These are phyloP conservation scores for Blastobotrys raffinosifermentans DNA, from an alignment of 1,139 yeast genomes.

Conservation along the genomic window DNA sequence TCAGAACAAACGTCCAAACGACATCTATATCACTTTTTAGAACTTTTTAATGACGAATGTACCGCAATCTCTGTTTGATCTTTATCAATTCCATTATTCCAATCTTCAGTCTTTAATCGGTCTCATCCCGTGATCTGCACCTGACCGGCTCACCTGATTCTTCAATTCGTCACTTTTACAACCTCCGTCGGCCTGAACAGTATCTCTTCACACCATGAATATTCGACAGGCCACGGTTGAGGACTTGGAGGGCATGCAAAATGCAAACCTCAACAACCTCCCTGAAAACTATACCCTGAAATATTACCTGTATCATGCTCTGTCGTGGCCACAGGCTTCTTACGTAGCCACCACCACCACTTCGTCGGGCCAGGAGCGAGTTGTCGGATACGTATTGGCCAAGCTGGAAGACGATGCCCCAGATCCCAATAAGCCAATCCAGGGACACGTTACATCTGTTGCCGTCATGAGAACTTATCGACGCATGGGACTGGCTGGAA, in stretches of 20 bases:
- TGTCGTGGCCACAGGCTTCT: conserved; percentile 97
- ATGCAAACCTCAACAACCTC: conserved; percentile 84
- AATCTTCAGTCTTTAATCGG: too few relatives aligned
- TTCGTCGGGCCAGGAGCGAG: conserved; percentile 50
- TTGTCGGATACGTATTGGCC: conserved; percentile 91
- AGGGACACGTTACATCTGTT: conserved; percentile 90
- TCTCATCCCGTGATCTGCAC: too few relatives aligned
- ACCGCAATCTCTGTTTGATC: too few relatives aligned
- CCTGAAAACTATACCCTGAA: conserved; percentile 94
- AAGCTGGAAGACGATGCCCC: conserved; percentile 76
- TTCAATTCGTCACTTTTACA: too few relatives aligned
- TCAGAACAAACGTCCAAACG: too few relatives aligned
- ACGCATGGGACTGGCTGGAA: conserved; percentile 92
- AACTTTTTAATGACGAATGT: too few relatives aligned
- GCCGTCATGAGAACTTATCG: conserved; percentile 95
- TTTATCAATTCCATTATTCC: too few relatives aligned
- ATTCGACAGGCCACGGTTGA: conserved; percentile 82
- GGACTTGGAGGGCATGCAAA: conserved; percentile 93
- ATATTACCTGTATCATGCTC: conserved; percentile 86
- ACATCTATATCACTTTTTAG: too few relatives aligned
- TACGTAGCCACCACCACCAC: conserved; percentile 84
- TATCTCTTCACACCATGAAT: too few relatives aligned
- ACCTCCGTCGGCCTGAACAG: too few relatives aligned
- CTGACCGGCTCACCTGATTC: too few relatives aligned
- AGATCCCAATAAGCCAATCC: conserved; percentile 53